Percentiles rank a stretch among this genome's conserved stretches.
These are phyloP conservation scores for Kregervanrija pseudodelftensis DNA, from an alignment of 805 yeast genomes.

Conservation along the genomic window DNA sequence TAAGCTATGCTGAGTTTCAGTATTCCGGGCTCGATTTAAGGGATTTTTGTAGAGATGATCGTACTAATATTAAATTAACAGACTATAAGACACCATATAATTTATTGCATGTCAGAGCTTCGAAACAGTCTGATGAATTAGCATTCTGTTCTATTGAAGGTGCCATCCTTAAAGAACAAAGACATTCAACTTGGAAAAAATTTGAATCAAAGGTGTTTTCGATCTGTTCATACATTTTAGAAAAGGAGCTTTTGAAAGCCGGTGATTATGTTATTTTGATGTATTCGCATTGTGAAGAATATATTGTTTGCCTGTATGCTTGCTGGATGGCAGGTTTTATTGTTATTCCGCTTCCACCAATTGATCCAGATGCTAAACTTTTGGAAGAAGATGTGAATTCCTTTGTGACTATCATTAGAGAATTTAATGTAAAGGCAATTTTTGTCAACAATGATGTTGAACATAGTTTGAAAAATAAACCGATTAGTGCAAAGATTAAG, in stretches of 20 bases:
- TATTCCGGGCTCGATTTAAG: conserved; percentile 76
- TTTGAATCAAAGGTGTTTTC: conserved; percentile 74
- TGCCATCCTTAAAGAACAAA: conserved; percentile 38
- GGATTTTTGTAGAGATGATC: conserved; percentile 67
- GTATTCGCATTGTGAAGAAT: conserved; percentile 86
- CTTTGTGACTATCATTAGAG: conserved; percentile 56
- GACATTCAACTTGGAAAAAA: conserved; percentile 60
- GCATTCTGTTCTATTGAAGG: conserved; percentile 51
- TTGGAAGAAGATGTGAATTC: conserved; percentile 69
- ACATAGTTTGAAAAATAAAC: conserved; percentile 57
- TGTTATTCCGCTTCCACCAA: conserved; percentile 69
- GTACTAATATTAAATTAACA: conserved; percentile 66
- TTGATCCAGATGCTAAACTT: conserved; percentile 47
- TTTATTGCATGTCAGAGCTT: conserved; percentile 70
- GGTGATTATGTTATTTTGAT: conserved; percentile 75
- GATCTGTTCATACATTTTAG: conserved; percentile 61
- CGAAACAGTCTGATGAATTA: conserved; percentile 66
- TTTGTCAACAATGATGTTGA: conserved; percentile 78
- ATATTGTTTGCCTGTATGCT: conserved; percentile 73
- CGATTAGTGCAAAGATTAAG: conserved; percentile 53
- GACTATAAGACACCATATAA: conserved; percentile 65
- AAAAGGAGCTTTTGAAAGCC: conserved; percentile 52
- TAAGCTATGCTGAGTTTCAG: conserved; percentile 65
- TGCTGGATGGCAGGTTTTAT: conserved; percentile 76
- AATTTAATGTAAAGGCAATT: conserved; percentile 63